Conservation (phyloP, 345 rosid species). For the Schrenkiella parvula region DNA sequence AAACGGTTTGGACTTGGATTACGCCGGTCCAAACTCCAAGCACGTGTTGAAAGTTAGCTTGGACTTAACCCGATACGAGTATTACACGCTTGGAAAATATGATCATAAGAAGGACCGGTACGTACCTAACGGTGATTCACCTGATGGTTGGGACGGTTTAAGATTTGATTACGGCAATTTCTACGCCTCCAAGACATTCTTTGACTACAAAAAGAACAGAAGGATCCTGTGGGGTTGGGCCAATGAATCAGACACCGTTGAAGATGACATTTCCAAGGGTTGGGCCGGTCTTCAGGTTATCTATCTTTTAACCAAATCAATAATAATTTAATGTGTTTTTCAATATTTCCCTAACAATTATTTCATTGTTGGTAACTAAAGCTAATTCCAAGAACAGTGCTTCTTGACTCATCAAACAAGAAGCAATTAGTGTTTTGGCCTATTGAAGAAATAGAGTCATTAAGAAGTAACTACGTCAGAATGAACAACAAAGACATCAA, state of each 20-base stretch:
- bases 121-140: conserved; percentile 44
- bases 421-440: conserved; percentile 79
- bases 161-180: conserved; percentile 76
- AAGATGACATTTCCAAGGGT: conserved; percentile 45
- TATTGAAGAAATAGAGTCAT: conserved; percentile 51
- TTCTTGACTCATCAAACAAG: conserved; percentile 47
- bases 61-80: conserved; percentile 66
- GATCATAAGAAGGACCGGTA: conserved; percentile 41
- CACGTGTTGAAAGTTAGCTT: conserved; percentile 74
- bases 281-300: conserved; percentile 88
- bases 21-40: conserved; percentile 31
- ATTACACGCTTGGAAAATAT: conserved; percentile 66
- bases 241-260: conserved; percentile 58
- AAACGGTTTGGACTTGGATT: conserved; percentile 49
- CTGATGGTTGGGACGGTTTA: conserved; percentile 75
- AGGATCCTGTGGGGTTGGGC: conserved; percentile 83
- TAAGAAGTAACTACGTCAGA: conserved; percentile 37
- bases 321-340: background rate
- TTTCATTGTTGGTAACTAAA: background rate
- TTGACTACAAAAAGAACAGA: conserved; percentile 43
- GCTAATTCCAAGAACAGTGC: conserved; percentile 63
- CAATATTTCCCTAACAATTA: background rate
- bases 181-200: conserved; percentile 89
- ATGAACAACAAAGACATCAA: conserved; percentile 33
- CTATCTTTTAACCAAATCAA: background rate